Conservation (phyloP, 2,329 filamentous ascomycete genomes). For the Leptosphaerulina australis region DNA sequence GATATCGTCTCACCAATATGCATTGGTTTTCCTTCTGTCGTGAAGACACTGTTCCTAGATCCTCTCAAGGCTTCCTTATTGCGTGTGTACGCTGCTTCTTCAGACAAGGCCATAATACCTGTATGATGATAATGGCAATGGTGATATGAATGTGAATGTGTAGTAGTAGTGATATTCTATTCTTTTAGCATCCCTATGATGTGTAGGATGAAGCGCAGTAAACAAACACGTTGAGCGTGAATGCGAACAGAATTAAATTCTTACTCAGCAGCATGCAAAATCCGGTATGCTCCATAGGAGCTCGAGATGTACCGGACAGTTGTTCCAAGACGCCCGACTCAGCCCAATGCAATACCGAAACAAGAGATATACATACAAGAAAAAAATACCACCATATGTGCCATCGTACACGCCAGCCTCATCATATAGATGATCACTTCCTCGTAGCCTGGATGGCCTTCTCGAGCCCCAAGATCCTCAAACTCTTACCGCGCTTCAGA, state of each 20-base stretch:
- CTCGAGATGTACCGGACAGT: neutral
- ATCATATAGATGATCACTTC: constrained; percentile 7
- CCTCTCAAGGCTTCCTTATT: too few species aligned
- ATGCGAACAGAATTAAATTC: neutral
- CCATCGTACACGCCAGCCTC: neutral
- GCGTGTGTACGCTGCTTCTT: too few species aligned
- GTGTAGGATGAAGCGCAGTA: too few species aligned
- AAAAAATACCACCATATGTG: neutral
- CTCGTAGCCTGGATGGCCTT: constrained; percentile 49
- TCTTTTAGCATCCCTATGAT: too few species aligned
- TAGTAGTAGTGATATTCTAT: too few species aligned
- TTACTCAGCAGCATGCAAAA: neutral
- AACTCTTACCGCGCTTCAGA: constrained; percentile 47
- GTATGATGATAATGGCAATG: too few species aligned
- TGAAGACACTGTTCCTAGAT: too few species aligned
- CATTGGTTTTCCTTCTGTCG: too few species aligned
- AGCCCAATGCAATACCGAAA: neutral
- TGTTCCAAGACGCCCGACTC: neutral
- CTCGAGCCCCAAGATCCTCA: constrained; percentile 49
- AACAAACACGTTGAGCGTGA: too few species aligned
- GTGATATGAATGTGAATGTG: too few species aligned
- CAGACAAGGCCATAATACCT: too few species aligned
- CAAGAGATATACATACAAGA: constrained; percentile 11
- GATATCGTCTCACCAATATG: too few species aligned
- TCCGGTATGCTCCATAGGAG: constrained; percentile 8